Evolutionary conservation across 495 filamentous ascomycete genomes (phyloP).

Genomic region (Jackrogersella minutella): DNA sequence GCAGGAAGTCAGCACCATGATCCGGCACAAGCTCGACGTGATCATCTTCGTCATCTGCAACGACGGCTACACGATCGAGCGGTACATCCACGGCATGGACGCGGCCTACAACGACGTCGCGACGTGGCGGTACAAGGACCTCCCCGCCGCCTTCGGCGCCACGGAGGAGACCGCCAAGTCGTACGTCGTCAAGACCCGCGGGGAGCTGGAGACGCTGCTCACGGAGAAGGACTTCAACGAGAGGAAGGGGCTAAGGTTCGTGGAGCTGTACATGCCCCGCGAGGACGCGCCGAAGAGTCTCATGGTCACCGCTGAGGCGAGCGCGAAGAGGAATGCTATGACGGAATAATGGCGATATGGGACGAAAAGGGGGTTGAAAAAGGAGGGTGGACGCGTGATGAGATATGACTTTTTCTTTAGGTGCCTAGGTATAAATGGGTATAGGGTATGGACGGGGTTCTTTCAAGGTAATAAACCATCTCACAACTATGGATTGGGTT

Average conservation of each 20-base stretch:
- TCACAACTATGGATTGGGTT: too few relatives aligned
- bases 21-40: slow-evolving; percentile 76
- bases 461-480: too few relatives aligned
- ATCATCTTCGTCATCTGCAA: slow-evolving; percentile 86
- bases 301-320: slow-evolving; percentile 73
- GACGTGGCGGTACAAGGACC: slow-evolving; percentile 73
- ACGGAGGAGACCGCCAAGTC: slow-evolving; percentile 63
- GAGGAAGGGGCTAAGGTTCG: slow-evolving; percentile 65
- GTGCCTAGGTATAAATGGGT: background rate
- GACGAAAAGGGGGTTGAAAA: background rate
- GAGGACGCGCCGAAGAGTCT: slow-evolving; percentile 79
- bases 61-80: slow-evolving; percentile 79
- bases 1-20: slow-evolving; percentile 88
- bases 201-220: slow-evolving; percentile 74
- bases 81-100: slow-evolving; percentile 78
- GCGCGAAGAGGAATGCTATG: slow-evolving; percentile 64
- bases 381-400: background rate
- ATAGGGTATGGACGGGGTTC: too few relatives aligned
- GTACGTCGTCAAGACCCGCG: slow-evolving; percentile 74
- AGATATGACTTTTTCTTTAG: background rate
- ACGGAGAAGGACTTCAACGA: slow-evolving; percentile 69
- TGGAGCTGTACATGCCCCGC: slow-evolving; percentile 86
- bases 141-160: slow-evolving; percentile 75
- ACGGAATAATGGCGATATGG: slow-evolving; percentile 29
- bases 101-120: slow-evolving; percentile 82